Conservation (phyloP, 257 asterid genomes). For the Cinchona pubescens region DNA sequence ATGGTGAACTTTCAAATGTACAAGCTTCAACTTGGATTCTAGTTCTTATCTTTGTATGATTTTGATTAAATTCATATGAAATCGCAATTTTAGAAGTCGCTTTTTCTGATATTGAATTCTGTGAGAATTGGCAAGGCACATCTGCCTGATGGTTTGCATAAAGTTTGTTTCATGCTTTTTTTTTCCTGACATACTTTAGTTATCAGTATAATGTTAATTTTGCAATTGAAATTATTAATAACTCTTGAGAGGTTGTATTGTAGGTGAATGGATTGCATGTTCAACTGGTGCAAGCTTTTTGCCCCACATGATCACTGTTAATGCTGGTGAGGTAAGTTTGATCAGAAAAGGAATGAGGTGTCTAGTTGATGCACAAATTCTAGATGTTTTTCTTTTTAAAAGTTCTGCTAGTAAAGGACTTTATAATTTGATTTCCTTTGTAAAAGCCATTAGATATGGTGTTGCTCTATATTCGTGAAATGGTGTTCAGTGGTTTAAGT, state of each 20-base stretch:
- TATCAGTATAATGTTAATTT: neutral
- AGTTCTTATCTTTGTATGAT: neutral
- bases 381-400: neutral
- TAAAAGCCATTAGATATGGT: too few relatives aligned
- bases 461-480: too few relatives aligned
- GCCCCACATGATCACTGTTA: conserved; percentile 60
- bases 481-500: too few relatives aligned
- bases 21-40: neutral
- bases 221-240: neutral
- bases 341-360: conserved; percentile 6
- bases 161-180: neutral
- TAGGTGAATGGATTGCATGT: conserved; percentile 64
- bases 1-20: neutral
- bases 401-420: neutral
- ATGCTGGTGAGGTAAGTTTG: conserved; percentile 66
- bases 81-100: neutral
- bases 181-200: neutral
- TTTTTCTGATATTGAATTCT: neutral
- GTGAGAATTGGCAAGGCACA: neutral
- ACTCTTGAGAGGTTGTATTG: conserved; percentile 4
- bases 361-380: conserved; percentile 1
- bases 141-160: neutral
- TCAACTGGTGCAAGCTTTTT: conserved; percentile 63
- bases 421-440: too few relatives aligned
- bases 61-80: neutral